phyloP scores from a whole-genome alignment of 371 early-diverging fungal genomes.

The Mucor saturninus region DNA sequence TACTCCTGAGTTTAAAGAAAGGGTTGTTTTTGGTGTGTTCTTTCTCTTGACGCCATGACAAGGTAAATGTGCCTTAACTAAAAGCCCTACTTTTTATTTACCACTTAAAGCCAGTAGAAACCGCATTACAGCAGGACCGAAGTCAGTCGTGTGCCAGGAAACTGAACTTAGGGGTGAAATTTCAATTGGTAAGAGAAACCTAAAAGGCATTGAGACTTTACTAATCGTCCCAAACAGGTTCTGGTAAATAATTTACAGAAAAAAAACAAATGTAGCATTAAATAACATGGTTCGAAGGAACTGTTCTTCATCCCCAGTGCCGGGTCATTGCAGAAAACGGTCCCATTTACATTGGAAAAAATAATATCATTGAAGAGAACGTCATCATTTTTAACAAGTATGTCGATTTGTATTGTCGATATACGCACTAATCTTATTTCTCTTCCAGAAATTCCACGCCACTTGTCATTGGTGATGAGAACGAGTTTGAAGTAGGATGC shows the following conservation, averaged over 20 bases:
- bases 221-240: constrained; percentile 1
- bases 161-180: constrained; percentile 67
- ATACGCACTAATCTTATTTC: too few relatives aligned
- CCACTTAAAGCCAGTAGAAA: constrained; percentile 19
- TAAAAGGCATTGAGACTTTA: neutral
- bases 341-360: constrained; percentile 72
- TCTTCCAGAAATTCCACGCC: constrained; percentile 45
- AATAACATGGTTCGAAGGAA: constrained; percentile 40
- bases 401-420: neutral
- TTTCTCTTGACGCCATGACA: constrained; percentile 12
- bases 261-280: neutral
- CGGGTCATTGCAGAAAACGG: constrained; percentile 73
- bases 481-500: constrained; percentile 78
- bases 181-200: constrained; percentile 52
- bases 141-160: constrained; percentile 70
- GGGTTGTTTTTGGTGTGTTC: neutral
- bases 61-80: constrained; percentile 8
- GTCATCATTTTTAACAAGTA: constrained; percentile 77
- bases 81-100: neutral
- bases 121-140: constrained; percentile 55
- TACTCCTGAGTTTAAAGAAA: constrained; percentile 4
- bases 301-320: constrained; percentile 80
- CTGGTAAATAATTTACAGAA: constrained; percentile 19
- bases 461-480: constrained; percentile 76
- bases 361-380: constrained; percentile 80